These are phyloP conservation scores for Morella rubra DNA, from an alignment of 306 rosid genomes.

Conservation along the genomic window DNA sequence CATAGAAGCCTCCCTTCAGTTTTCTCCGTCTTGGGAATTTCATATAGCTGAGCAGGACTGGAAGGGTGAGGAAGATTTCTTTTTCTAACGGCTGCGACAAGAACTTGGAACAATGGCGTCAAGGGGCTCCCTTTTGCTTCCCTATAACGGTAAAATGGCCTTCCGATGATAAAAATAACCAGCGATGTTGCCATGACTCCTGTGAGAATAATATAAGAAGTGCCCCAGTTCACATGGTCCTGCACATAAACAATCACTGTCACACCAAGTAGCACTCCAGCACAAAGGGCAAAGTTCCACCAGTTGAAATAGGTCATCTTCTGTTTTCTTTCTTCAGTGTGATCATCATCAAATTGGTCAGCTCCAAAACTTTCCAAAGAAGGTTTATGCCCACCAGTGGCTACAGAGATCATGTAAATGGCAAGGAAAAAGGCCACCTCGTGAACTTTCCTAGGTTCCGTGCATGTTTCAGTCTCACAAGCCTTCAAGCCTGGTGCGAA, in stretches of 20 bases:
- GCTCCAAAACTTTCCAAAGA: slow-evolving; percentile 93
- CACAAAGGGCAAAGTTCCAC: slow-evolving; percentile 87
- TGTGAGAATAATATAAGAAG: slow-evolving; percentile 61
- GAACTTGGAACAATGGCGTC: slow-evolving; percentile 85
- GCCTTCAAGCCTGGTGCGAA: slow-evolving; percentile 68
- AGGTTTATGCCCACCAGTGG: slow-evolving; percentile 93
- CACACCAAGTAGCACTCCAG: slow-evolving; percentile 76
- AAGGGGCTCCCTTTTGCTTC: slow-evolving; percentile 78
- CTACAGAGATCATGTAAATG: slow-evolving; percentile 72
- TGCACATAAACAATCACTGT: slow-evolving; percentile 79
- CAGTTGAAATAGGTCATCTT: slow-evolving; percentile 97
- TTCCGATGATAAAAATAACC: slow-evolving; percentile 60
- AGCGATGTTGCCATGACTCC: slow-evolving; percentile 70
- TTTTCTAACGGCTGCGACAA: slow-evolving; percentile 74
- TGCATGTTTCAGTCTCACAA: slow-evolving; percentile 46
- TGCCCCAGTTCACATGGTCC: slow-evolving; percentile 80
- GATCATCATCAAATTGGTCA: slow-evolving; percentile 87
- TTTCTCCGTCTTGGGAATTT: slow-evolving; percentile 42
- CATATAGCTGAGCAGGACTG: slow-evolving; percentile 52
- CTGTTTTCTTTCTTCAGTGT: slow-evolving; percentile 56
- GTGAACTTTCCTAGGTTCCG: slow-evolving; percentile 61
- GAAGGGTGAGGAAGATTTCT: slow-evolving; percentile 66
- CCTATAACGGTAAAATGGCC: slow-evolving; percentile 65
- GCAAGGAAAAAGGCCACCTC: slow-evolving; percentile 72
- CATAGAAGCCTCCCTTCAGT: slow-evolving; percentile 49